Evolutionary conservation across 495 filamentous ascomycete species (phyloP).

Genomic region (Penicillium longicatenatum): DNA sequence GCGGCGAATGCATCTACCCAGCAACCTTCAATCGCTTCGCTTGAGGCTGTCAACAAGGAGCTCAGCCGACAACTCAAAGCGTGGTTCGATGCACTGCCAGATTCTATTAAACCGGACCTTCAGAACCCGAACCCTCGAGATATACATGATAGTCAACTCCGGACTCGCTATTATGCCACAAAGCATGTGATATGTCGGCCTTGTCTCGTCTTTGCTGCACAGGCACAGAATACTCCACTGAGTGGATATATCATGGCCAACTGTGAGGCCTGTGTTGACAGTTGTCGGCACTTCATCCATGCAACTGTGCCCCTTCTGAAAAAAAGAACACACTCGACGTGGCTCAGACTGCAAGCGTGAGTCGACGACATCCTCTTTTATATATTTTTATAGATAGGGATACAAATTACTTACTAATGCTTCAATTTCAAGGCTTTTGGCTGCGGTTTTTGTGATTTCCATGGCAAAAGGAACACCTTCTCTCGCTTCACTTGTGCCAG

Average conservation of each 20-base stretch:
- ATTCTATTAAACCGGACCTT: slow-evolving; percentile 16
- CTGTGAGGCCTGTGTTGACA: slow-evolving; percentile 20
- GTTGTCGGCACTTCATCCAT: slow-evolving; percentile 20
- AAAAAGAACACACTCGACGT: slow-evolving; percentile 19
- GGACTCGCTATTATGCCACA: slow-evolving; percentile 20
- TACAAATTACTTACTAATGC: not conserved
- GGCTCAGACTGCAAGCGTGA: slow-evolving; percentile 24
- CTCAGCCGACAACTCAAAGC: slow-evolving; percentile 18
- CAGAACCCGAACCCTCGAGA: slow-evolving; percentile 7
- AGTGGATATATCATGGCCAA: slow-evolving; percentile 15
- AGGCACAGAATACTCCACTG: slow-evolving; percentile 7
- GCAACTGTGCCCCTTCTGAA: slow-evolving; percentile 12
- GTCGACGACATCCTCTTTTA: not conserved
- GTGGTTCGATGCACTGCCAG: slow-evolving; percentile 19
- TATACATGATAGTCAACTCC: slow-evolving; percentile 19
- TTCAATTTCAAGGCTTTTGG: slow-evolving; percentile 11
- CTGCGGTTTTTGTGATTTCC: slow-evolving; percentile 22
- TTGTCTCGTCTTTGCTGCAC: slow-evolving; percentile 19
- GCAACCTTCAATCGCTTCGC: slow-evolving; percentile 15
- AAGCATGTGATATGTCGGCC: slow-evolving; percentile 25
- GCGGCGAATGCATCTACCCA: not conserved
- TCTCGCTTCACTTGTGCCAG: slow-evolving; percentile 16
- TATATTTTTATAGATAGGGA: too few relatives aligned
- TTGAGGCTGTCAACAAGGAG: slow-evolving; percentile 19
- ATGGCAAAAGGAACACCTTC: slow-evolving; percentile 21